A percentile compares a stretch with the other conserved stretches of the same genome.
Evolutionary conservation across 495 filamentous ascomycete genomes (phyloP).

Genomic region (Saxispiralis lemnorum): DNA sequence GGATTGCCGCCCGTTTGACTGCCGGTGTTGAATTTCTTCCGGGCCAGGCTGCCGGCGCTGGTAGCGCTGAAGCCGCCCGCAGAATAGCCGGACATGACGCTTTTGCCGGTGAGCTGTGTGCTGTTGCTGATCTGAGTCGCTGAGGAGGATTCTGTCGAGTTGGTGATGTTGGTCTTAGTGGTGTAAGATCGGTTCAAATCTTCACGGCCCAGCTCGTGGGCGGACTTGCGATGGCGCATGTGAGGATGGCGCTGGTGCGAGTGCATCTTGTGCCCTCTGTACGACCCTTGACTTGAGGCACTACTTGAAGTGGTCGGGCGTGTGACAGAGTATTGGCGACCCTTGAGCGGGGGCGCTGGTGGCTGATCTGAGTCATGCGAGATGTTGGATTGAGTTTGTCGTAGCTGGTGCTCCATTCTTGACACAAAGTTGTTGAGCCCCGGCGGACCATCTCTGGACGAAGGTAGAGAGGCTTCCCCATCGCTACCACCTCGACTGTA

Average conservation of each 20-base stretch:
- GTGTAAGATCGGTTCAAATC: slow-evolving; percentile 61
- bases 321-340: slow-evolving; percentile 12
- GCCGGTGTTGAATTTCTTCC: slow-evolving; percentile 35
- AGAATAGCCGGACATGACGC: slow-evolving; percentile 82
- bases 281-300: slow-evolving; percentile 29
- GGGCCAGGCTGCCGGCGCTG: slow-evolving; percentile 78
- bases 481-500: not conserved
- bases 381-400: slow-evolving; percentile 38
- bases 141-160: slow-evolving; percentile 52
- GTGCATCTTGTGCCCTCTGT: slow-evolving; percentile 30
- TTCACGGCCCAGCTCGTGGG: slow-evolving; percentile 59
- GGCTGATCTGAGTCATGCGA: slow-evolving; percentile 25
- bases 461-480: not conserved
- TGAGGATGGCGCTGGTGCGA: slow-evolving; percentile 23
- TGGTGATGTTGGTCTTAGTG: slow-evolving; percentile 69
- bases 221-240: slow-evolving; percentile 52
- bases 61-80: slow-evolving; percentile 86
- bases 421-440: slow-evolving; percentile 71
- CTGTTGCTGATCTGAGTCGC: slow-evolving; percentile 54
- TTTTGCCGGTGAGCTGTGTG: slow-evolving; percentile 62
- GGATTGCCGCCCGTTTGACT: slow-evolving; percentile 30
- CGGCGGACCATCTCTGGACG: slow-evolving; percentile 40
- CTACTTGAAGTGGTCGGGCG: slow-evolving; percentile 31
- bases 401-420: slow-evolving; percentile 68
- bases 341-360: slow-evolving; percentile 28